Conservation (phyloP, 345 rosid genomes). For the Populus ilicifolia region DNA sequence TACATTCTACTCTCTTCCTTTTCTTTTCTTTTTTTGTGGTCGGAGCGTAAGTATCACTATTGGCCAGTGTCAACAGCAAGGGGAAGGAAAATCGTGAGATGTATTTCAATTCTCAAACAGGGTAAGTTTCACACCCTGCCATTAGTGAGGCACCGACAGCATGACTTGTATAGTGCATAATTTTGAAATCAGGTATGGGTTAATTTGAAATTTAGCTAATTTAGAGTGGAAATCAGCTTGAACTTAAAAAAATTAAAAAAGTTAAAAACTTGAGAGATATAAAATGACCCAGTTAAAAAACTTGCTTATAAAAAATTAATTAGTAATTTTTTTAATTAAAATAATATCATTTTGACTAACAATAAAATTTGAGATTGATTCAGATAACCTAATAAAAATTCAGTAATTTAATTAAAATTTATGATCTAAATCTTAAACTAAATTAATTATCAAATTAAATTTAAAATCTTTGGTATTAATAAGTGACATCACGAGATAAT, state of each 20-base stretch:
- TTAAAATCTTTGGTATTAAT: no score
- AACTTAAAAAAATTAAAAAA: no score
- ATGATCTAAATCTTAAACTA: rapidly evolving
- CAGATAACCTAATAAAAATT: rapidly evolving
- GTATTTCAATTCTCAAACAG: background rate
- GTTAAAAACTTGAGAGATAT: rapidly evolving
- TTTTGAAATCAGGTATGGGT: no score
- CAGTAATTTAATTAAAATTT: rapidly evolving
- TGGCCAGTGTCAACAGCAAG: background rate
- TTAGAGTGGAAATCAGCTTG: no score
- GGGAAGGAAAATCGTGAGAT: background rate
- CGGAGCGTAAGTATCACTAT: background rate
- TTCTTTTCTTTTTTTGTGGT: no score
- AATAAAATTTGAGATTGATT: rapidly evolving
- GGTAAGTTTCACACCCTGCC: background rate
- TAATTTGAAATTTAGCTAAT: rapidly evolving
- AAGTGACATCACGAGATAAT: background rate
- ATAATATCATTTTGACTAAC: no score
- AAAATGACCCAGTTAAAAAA: rapidly evolving
- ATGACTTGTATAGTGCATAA: rapidly evolving
- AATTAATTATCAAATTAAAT: rapidly evolving
- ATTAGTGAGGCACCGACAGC: background rate
- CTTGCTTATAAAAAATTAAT: rapidly evolving
- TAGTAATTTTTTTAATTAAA: no score
- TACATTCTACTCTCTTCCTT: background rate